Base-by-base conservation (phyloP, 2,329 filamentous ascomycete species). In the Fonsecaea monophora region DNA sequence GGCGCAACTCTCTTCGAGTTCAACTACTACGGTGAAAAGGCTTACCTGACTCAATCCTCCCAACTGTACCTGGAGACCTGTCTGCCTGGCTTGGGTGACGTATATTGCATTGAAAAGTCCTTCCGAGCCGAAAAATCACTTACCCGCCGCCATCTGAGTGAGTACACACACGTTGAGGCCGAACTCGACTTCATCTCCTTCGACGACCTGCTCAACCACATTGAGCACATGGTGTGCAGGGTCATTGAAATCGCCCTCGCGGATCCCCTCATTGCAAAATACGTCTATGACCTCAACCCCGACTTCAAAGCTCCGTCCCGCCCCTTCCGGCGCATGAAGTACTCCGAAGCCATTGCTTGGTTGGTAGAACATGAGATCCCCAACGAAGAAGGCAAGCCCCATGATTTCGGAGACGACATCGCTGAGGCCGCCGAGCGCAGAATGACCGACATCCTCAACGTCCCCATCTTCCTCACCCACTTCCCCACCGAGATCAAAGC, bases 401-500 rank as follows among this genome's bases (percentile, higher is more conserved):
- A 99, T 81, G 84, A 87, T 53, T 98, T 98, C 76, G 95, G 95
- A 71, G 95, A 99, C 78, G 95, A 99, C 78, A 99, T 99, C 75
- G 95, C 95, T 72, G 95, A 98, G 81, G 95, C 95, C 12, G 95
- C 95, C 12, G 95, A 99, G 86, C 91, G 95, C 74, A 88, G 85
- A 77, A 99, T 99, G 95, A 98, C 94, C 1, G 95, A 99, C 78
- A 91, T 90, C 73, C 96, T 99, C 84, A 95, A 96, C 88, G 84
- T 88, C 62, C 95, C 95, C 69, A 97, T 99, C 79, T 92, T 98
- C 84, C 86, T 98, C 50, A 98, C 94, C 2, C 94, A 98, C 82
- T 99, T 99, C 87, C 95, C 95, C 21, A 89, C 89, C 67, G 92
- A 94, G 82, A 97, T 99, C 85, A 99, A 99, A 85, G 91, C 95